Evolutionary conservation across 768 basidiomycete genomes (phyloP).

Genomic region (Phanerodontia chrysosporium): DNA sequence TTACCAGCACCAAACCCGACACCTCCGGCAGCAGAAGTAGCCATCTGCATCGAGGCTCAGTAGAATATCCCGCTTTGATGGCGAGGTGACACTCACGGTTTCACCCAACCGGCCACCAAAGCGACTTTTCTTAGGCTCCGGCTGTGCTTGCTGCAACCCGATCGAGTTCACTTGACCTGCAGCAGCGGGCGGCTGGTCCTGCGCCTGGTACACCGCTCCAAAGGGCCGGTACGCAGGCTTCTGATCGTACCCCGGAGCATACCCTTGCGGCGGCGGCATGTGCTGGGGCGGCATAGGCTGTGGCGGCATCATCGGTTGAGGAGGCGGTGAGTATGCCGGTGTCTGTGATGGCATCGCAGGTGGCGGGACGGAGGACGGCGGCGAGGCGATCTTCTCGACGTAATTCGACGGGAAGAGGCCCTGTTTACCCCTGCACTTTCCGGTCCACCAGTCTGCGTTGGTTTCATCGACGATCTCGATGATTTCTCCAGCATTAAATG

Average conservation of each 20-base stretch:
- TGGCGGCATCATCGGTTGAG: slow-evolving; percentile 24
- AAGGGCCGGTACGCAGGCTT: slow-evolving; percentile 34
- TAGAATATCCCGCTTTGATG: not conserved
- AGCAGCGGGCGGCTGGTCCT: slow-evolving; percentile 27
- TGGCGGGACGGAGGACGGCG: slow-evolving; percentile 9
- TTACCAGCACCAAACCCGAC: slow-evolving; percentile 73
- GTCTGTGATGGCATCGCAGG: slow-evolving; percentile 17
- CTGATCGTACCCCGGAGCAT: slow-evolving; percentile 14
- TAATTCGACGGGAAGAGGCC: slow-evolving; percentile 79
- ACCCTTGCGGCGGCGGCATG: slow-evolving; percentile 4
- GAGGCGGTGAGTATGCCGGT: slow-evolving; percentile 10
- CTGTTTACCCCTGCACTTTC: slow-evolving; percentile 54
- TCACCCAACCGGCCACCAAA: slow-evolving; percentile 55
- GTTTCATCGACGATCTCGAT: slow-evolving; percentile 78
- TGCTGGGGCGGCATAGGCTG: slow-evolving; percentile 34
- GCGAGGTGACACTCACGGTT: slow-evolving; percentile 39
- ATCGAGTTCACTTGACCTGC: slow-evolving; percentile 22
- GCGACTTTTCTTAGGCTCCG: slow-evolving; percentile 42
- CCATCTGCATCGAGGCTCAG: slow-evolving; percentile 23
- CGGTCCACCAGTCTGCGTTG: slow-evolving; percentile 88
- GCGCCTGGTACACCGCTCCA: slow-evolving; percentile 33
- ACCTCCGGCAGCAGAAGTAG: slow-evolving; percentile 49
- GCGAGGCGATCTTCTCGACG: slow-evolving; percentile 51
- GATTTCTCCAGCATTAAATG: slow-evolving; percentile 70
- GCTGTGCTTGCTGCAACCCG: slow-evolving; percentile 40